Evolutionary conservation across 2,329 filamentous ascomycete genomes (phyloP).

Genomic region (Penicillium olsonii): DNA sequence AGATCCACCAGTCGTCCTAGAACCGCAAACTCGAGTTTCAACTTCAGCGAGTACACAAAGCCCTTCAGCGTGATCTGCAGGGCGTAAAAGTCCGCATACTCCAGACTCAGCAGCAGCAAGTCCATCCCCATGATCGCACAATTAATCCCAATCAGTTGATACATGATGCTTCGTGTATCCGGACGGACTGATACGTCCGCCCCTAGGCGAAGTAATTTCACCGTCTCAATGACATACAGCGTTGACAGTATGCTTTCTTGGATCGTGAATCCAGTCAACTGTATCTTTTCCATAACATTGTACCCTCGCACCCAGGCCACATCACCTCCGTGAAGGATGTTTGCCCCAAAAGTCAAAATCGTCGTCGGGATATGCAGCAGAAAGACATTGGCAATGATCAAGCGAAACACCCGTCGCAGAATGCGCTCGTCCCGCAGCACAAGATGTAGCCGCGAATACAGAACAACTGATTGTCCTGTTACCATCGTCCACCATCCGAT

Average conservation of each 20-base stretch:
- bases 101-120: slow-evolving; percentile 42
- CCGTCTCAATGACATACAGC: slow-evolving; percentile 57
- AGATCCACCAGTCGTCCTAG: slow-evolving; percentile 49
- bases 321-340: slow-evolving; percentile 23
- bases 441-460: slow-evolving; percentile 65
- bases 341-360: slow-evolving; percentile 54
- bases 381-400: slow-evolving; percentile 60
- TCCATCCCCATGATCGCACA: slow-evolving; percentile 51
- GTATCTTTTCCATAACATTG: slow-evolving; percentile 48
- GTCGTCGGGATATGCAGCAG: slow-evolving; percentile 57
- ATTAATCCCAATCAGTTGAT: slow-evolving; percentile 51
- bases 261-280: slow-evolving; percentile 48
- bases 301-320: slow-evolving; percentile 42
- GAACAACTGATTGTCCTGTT: slow-evolving; percentile 61
- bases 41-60: slow-evolving; percentile 40
- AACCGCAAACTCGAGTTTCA: slow-evolving; percentile 60
- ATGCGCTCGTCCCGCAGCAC: slow-evolving; percentile 54
- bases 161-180: slow-evolving; percentile 38
- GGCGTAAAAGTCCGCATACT: slow-evolving; percentile 44
- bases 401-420: slow-evolving; percentile 54
- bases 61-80: slow-evolving; percentile 46
- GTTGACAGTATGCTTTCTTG: slow-evolving; percentile 50
- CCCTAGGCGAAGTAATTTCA: slow-evolving; percentile 46
- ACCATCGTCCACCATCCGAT: slow-evolving; percentile 63
- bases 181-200: slow-evolving; percentile 22